These are phyloP conservation scores for Candida namnaoensis DNA, from an alignment of 805 yeast genomes.

Conservation along the genomic window DNA sequence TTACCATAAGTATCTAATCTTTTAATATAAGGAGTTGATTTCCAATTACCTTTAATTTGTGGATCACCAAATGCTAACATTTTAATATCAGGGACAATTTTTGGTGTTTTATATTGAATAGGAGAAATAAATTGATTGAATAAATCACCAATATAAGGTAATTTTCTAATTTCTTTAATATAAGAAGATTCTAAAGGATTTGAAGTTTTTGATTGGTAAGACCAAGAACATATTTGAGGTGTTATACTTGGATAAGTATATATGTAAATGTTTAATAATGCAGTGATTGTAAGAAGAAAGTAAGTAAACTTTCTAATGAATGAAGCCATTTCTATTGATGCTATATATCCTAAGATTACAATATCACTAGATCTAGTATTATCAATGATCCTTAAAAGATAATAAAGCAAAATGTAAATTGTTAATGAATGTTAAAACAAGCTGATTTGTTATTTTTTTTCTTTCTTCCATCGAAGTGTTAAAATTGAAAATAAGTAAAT, in stretches of 20 bases:
- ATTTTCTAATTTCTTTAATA: conserved; percentile 3
- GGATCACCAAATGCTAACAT: conserved; percentile 92
- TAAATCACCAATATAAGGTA: conserved; percentile 15
- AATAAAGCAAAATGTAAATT: too few species aligned
- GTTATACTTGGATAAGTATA: conserved; percentile 68
- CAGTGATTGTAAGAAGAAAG: conserved; percentile 24
- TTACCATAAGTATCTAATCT: conserved; percentile 83
- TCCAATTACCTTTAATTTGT: conserved; percentile 88
- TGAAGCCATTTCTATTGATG: too few species aligned
- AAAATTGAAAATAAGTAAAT: too few species aligned
- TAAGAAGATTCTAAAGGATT: conserved; percentile 6
- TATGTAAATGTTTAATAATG: conserved; percentile 50
- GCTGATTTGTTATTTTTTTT: too few species aligned
- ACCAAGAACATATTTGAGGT: conserved; percentile 55
- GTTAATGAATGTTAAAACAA: too few species aligned
- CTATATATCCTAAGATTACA: too few species aligned
- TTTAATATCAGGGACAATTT: conserved; percentile 37
- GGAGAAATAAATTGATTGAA: conserved; percentile 19
- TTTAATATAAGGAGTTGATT: conserved; percentile 58
- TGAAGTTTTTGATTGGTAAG: conserved; percentile 14
- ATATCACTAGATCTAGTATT: too few species aligned
- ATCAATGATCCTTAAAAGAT: too few species aligned
- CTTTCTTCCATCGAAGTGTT: too few species aligned
- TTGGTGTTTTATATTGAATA: conserved; percentile 5
- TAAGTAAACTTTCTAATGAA: conserved; percentile 14